A percentile compares a stretch with the other conserved stretches of the same genome.
These are phyloP conservation scores for Centrapalus pauciflorus DNA, from an alignment of 129 eudicot species.

Conservation along the genomic window DNA sequence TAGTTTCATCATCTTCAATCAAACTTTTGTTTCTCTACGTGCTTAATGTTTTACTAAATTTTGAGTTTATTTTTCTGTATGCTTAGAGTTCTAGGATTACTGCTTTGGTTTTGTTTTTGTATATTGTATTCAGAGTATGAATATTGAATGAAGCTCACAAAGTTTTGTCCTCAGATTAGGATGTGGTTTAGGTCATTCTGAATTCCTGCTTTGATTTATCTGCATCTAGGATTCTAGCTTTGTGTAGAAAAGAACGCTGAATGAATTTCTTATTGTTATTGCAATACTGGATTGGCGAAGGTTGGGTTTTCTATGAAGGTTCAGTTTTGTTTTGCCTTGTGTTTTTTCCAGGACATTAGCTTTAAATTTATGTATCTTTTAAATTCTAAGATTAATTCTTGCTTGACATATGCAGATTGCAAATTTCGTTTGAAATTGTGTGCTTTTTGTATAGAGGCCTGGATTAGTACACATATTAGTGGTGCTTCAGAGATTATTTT, in stretches of 20 bases:
- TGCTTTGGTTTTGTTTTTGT: not conserved
- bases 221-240: not conserved
- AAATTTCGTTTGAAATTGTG: not conserved
- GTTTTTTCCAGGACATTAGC: not conserved
- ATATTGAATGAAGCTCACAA: not conserved
- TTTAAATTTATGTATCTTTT: not conserved
- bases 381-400: not conserved
- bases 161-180: conserved; percentile 8
- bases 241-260: not conserved
- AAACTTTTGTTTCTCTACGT: not conserved
- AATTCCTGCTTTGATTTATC: not conserved
- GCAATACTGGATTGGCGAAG: not conserved
- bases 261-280: not conserved
- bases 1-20: not conserved
- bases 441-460: not conserved
- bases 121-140: not conserved
- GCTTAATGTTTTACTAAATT: not conserved
- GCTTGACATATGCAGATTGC: not conserved
- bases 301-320: not conserved
- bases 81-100: not conserved
- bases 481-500: not conserved
- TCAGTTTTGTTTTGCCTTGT: not conserved
- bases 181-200: not conserved
- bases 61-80: not conserved
- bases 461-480: not conserved